Base-by-base conservation (phyloP, 306 rosid genomes). In the Geum urbanum region DNA sequence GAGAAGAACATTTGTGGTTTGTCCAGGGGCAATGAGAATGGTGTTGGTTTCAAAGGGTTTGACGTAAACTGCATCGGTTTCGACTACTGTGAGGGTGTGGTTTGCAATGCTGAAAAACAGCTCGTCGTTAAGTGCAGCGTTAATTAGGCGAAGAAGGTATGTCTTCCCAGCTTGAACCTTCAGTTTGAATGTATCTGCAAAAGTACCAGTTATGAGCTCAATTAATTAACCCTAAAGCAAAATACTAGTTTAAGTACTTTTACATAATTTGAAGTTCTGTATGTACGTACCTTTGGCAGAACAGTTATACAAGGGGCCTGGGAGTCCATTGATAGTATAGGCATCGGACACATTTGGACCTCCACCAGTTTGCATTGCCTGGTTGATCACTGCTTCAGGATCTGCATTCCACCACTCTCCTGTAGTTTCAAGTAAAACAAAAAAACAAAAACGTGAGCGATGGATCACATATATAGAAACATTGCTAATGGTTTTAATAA, bases 321-420 rank as follows among this genome's bases (percentile, higher is more conserved):
- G 89, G 32, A 90, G 84, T 22, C 96, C 95, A 71, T 90, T 88
- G 7, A 57, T 24, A 41, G 63, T 57, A 12, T 84, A 90, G 19
- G 97, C 95, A 73, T 90, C 90, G 5, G 97, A 90, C 40, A 90
- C 96, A 70, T 87, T 90, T 50, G 95, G 91, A 24, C 88, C 91
- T 40, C 95, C 95, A 13, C 95, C 95, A 0, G 80, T 85, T 76
- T 80, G 82, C 44, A 83, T 5, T 15, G 96, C 96, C 53, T 87
- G 86, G 18, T 45, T 46, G 49, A 90, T 84, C 22, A 90, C 77
- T 70, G 88, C 87, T 73, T 90, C 95, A 47, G 95, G 51, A 72
- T 88, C 86, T 19, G 81, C 76, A 78, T 88, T 91, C 84, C 84
- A 88, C 95, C 95, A 88, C 79, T 91, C 95, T n/a, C 97, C 97